Conservation (phyloP, 768 basidiomycete genomes). For the Pisolithus tinctorius region DNA sequence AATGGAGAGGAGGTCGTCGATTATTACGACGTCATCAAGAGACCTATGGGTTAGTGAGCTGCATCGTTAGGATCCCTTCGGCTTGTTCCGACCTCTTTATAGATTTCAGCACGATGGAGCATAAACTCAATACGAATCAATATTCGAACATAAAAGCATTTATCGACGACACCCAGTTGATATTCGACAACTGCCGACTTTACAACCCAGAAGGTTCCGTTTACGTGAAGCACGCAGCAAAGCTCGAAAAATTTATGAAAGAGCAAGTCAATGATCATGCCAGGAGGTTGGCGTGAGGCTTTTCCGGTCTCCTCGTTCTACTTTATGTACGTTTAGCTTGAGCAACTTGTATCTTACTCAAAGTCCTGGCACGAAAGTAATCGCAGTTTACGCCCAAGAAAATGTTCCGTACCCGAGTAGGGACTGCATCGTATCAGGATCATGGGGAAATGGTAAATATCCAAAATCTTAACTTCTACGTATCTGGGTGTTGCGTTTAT, state of each 20-base stretch:
- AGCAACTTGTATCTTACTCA: too few relatives aligned
- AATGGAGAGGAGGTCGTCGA: conserved; percentile 73
- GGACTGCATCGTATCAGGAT: too few relatives aligned
- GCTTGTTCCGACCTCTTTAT: conserved; percentile 2
- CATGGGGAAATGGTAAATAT: too few relatives aligned
- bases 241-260: conserved; percentile 73
- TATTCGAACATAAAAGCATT: conserved; percentile 74
- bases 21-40: conserved; percentile 83
- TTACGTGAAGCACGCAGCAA: conserved; percentile 80
- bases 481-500: too few relatives aligned
- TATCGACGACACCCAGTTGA: conserved; percentile 69
- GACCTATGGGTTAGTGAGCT: conserved; percentile 79
- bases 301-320: neutral
- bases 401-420: too few relatives aligned
- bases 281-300: conserved; percentile 11
- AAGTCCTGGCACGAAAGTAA: too few relatives aligned
- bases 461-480: too few relatives aligned
- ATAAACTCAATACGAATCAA: conserved; percentile 84
- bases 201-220: conserved; percentile 82
- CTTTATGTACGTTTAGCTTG: too few relatives aligned
- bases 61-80: neutral
- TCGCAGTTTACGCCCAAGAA: too few relatives aligned
- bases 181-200: conserved; percentile 82
- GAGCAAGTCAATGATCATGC: conserved; percentile 35
- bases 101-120: conserved; percentile 86